Evolutionary conservation across 2,329 filamentous ascomycete genomes (phyloP), one percentile per base, ranked within the genome.

Genomic region (Penicillium thymicola): DNA sequence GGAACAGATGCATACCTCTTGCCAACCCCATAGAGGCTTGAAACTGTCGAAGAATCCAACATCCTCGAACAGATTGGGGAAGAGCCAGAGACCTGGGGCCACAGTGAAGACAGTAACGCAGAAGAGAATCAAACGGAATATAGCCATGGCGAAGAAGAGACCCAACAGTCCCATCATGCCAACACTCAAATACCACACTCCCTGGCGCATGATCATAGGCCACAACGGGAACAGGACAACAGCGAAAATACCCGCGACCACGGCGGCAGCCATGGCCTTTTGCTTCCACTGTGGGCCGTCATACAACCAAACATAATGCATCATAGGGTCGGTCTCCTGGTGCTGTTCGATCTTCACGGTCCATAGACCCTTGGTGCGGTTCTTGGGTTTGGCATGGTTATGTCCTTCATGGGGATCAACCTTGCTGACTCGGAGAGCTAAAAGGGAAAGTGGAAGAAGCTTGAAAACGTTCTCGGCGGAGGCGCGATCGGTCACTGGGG

Each of bases 21-120:
- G 94, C 94, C 94, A 99, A 58, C 91, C 94, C 93, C 94, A 99
- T 6, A 96, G 78, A 21, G 94, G 94, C 70, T 88, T 88, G 83
- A 99, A 99, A 69, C 90, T 95, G 73, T 99, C 94, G 75, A 99
- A 89, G 78, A 99, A 97, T 8, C 93, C 96, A 28, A 99, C 94
- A 72, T 99, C 94, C 74, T 99, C 94, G 80, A 97, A 99, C 21
- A 99, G 79, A 72, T 99, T 99, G 47, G 94, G 94, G 78, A 93
- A 99, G 43, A 99, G 82, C 94, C 94, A 99, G n/a, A 99, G 81
- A 67, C 94, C 94, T 3, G 94, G 94, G 4, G 92, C 80, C 0
- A 85, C 81, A 16, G 83, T 81, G 70, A 97, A 96, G 76, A 96
- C 92, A 23, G 94, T 97, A 72, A 96, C 77, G 72, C 90, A 88